Percentiles rank a stretch among this genome's conserved stretches.
phyloP scores from a whole-genome alignment of 2,329 filamentous ascomycete species.

The Aspergillus versicolor region DNA sequence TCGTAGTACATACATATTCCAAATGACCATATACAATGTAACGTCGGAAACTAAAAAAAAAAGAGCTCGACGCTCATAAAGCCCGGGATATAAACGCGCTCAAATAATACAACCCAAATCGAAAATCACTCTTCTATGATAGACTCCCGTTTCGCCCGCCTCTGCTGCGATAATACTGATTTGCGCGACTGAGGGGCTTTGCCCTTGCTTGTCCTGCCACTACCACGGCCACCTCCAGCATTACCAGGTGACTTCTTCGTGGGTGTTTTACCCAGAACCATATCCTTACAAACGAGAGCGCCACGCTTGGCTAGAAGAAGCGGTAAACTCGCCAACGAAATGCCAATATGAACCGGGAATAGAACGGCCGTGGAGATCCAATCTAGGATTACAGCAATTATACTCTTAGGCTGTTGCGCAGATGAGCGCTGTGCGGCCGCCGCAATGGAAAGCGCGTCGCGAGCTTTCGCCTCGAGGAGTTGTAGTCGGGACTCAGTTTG shows the following conservation, averaged over 20 bases:
- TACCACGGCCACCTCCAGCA: neutral
- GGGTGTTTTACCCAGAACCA: neutral
- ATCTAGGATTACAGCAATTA: constrained; percentile 33
- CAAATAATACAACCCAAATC: neutral
- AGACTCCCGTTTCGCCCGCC: constrained; percentile 10
- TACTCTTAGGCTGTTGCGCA: constrained; percentile 20
- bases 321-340: constrained; percentile 33
- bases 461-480: constrained; percentile 67
- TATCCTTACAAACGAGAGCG: constrained; percentile 13
- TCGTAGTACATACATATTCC: neutral
- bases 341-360: constrained; percentile 34
- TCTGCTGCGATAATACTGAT: neutral
- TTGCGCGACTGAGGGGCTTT: constrained; percentile 19
- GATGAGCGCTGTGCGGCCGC: constrained; percentile 59
- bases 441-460: constrained; percentile 78
- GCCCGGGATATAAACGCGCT: neutral
- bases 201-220: constrained; percentile 18
- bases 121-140: constrained; percentile 4
- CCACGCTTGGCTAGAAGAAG: constrained; percentile 23
- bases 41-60: neutral
- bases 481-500: constrained; percentile 75
- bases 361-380: constrained; percentile 37
- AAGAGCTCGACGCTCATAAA: neutral
- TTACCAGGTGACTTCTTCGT: neutral
- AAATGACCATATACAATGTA: neutral